phyloP scores from a whole-genome alignment of 2,329 filamentous ascomycete species.

The Zopfia rhizophila region DNA sequence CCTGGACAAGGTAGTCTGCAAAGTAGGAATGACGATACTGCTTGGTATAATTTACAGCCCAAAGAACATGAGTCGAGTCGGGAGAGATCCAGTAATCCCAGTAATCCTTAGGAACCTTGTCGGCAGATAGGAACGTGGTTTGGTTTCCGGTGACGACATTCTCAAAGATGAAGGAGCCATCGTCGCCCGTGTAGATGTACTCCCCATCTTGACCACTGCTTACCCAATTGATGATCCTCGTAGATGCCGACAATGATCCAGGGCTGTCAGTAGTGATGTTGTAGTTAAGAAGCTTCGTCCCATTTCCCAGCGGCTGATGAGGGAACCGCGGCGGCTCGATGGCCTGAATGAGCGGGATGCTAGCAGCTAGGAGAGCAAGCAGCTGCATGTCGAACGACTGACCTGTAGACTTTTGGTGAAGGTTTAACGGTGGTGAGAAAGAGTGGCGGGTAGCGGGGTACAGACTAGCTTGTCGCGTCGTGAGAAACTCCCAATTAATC shows the following conservation, averaged over 20 bases:
- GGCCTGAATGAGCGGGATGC: slow-evolving; percentile 41
- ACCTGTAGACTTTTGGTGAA: background rate
- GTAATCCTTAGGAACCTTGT: slow-evolving; percentile 66
- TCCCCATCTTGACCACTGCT: slow-evolving; percentile 69
- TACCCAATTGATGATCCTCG: slow-evolving; percentile 66
- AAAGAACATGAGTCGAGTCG: slow-evolving; percentile 68
- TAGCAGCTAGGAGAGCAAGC: slow-evolving; percentile 35
- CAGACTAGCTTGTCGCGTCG: background rate
- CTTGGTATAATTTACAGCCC: slow-evolving; percentile 73
- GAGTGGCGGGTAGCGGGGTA: background rate
- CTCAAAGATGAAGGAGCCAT: slow-evolving; percentile 67
- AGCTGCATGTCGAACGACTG: slow-evolving; percentile 37
- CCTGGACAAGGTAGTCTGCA: slow-evolving; percentile 72
- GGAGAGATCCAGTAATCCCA: slow-evolving; percentile 70
- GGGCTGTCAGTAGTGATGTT: slow-evolving; percentile 66
- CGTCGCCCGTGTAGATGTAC: slow-evolving; percentile 64
- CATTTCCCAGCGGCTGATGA: slow-evolving; percentile 66
- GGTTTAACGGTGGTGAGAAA: slow-evolving; percentile 1
- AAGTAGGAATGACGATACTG: slow-evolving; percentile 76
- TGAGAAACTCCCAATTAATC: slow-evolving; percentile 5
- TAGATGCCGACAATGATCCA: slow-evolving; percentile 52
- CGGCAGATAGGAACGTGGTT: slow-evolving; percentile 67
- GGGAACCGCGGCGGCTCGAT: slow-evolving; percentile 65
- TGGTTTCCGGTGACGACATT: slow-evolving; percentile 69
- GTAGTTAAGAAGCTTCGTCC: slow-evolving; percentile 67